Evolutionary conservation across 2,329 filamentous ascomycete genomes (phyloP).

Genomic region (Monosporascus sp.): DNA sequence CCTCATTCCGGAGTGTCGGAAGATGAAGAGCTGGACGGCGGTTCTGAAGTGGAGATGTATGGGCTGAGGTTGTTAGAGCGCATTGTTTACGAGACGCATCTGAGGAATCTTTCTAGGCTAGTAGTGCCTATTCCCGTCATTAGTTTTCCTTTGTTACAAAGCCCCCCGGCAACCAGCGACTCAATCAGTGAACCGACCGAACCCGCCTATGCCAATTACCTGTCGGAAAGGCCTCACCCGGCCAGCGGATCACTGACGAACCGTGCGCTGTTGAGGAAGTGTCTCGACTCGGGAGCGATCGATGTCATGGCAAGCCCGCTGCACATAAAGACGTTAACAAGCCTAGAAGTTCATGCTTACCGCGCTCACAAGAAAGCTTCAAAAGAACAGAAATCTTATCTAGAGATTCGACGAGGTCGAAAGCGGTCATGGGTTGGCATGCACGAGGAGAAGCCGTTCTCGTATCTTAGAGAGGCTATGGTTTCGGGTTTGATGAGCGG

Average conservation of each 20-base stretch:
- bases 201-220: conserved; percentile 18
- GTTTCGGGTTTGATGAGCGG: conserved; percentile 85
- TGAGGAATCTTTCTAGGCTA: conserved; percentile 51
- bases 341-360: conserved; percentile 78
- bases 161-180: conserved; percentile 25
- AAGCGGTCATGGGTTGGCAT: conserved; percentile 92
- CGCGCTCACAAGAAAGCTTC: conserved; percentile 71
- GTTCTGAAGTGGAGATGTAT: conserved; percentile 46
- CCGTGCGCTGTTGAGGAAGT: conserved; percentile 55
- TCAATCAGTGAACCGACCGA: conserved; percentile 18
- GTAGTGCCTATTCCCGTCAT: conserved; percentile 53
- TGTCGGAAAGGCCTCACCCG: conserved; percentile 15
- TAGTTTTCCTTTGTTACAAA: conserved; percentile 29
- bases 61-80: conserved; percentile 50
- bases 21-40: conserved; percentile 34
- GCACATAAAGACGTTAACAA: conserved; percentile 65
- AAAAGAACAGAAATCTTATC: conserved; percentile 65
- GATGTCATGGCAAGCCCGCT: conserved; percentile 83
- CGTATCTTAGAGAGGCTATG: conserved; percentile 88
- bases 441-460: conserved; percentile 78
- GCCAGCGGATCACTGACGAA: conserved; percentile 33
- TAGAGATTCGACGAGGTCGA: conserved; percentile 67
- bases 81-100: conserved; percentile 52
- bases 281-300: conserved; percentile 78
- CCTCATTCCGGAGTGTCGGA: conserved; percentile 34